Evolutionary conservation across 1,139 yeast species (phyloP), one percentile per base, ranked within the genome.

Genomic region (Blastobotrys raffinosifermentans): DNA sequence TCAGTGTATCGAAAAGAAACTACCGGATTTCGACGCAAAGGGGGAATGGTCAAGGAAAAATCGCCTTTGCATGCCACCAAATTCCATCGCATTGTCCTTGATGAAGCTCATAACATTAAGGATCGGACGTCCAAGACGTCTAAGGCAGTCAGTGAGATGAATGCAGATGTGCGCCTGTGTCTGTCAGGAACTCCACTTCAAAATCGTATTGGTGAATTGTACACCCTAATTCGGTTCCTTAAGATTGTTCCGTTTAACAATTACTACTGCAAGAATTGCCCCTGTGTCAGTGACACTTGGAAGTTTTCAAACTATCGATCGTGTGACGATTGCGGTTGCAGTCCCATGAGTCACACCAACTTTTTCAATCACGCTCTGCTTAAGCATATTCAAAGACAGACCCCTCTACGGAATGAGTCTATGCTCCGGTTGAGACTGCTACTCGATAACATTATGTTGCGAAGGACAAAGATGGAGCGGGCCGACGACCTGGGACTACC

Each of bases 401-500:
- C 95, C 29, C 76, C 81, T 26, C 79, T 73, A 39, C 96, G 96
- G 7, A 66, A 74, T 26, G 75, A 73, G 27, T 83, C 94, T 38
- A 87, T 91, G 64, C 69, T 72, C 33, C 78, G 86, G 46, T 75
- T 91, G 51, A 83, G 94, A 49, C 60, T 75, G 13, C 61, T 91
- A 26, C 65, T 91, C 50, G 72, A 76, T 40, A 85, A 83, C 48
- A 72, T 89, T 31, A 87, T 93, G 96, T 67, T 91, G 45, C 71
- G 99, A 56, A 75, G 99, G 61, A 91, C 99, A 1, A 93, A 91
- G 57, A 72, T 89, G 6, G 97, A 93, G 60, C 72, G 97, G 37
- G 97, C 98, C 0, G 98, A 91, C 58, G 99, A 91, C 64, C 69
- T 91, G 49, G 99, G 98, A 0, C 67, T 91, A 37, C 99, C 99